Evolutionary conservation across 371 early-diverging fungal species (phyloP), one percentile per base, ranked within the genome.

Genomic region (Actinomortierella ambigua): DNA sequence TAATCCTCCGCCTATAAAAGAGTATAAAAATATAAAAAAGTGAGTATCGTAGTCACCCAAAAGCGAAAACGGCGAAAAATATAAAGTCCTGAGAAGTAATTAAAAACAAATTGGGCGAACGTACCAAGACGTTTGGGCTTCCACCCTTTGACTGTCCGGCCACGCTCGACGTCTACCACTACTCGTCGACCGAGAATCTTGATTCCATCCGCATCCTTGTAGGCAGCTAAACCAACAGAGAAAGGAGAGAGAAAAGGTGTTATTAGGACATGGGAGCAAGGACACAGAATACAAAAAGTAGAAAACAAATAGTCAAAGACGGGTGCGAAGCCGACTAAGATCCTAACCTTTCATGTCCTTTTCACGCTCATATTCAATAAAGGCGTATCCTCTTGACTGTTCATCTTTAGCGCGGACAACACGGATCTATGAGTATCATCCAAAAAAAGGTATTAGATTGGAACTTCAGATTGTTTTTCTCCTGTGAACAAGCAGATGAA

Each of bases 61-160:
- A 39, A 51, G n/a, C 17, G 22, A 18, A 11, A 14, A 51, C 27
- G 11, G 27, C 23, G 2, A 23, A 18, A 17, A 34, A 11, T 3
- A 14, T 22, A 13, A 13, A 49, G 23, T 41, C 27, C 20, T n/a
- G 18, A 13, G 3, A 39, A 13, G n/a, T 44, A 20, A 44, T 28
- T 34, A 34, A 6, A 3, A 53, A 53, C 22, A 53, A 60, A 9
- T 68, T 41, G 18, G 22, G 27, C 20, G 27, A 14, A 3, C 62
- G 70, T 78, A 80, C 82, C 90, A 7, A 95, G 81, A 44, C 95
- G 83, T 60, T 95, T 92, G 26, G 98, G 98, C 55, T 79, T 81
- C 97, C 97, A 98, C 44, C 92, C 97, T 61, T 93, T 93, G 15
- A 97, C 98, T 13, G 97, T 96, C 43, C 98, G 87, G 20, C 97